phyloP scores from a whole-genome alignment of 2,329 filamentous ascomycete species.

The Dendrostoma leiphaemia region DNA sequence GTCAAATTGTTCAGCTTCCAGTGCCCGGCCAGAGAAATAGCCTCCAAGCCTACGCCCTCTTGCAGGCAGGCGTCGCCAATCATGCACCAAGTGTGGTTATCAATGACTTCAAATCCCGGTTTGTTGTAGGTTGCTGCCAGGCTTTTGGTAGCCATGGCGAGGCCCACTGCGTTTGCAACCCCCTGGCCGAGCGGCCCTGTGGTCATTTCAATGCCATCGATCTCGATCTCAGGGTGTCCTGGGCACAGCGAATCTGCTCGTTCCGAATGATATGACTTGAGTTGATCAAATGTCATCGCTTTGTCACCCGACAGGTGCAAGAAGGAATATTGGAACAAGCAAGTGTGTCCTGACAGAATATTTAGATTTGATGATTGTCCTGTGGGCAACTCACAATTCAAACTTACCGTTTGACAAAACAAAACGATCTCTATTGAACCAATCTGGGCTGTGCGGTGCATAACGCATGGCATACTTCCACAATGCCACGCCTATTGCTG shows the following conservation, averaged over 20 bases:
- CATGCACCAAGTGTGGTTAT: slow-evolving; percentile 53
- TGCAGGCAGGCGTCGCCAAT: slow-evolving; percentile 54
- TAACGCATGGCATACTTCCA: slow-evolving; percentile 62
- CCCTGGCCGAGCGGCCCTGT: slow-evolving; percentile 57
- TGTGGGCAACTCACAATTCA: no score
- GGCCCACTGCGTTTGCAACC: slow-evolving; percentile 53
- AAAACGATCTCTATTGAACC: slow-evolving; percentile 59
- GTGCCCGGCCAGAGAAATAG: slow-evolving; percentile 52
- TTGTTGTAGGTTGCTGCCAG: slow-evolving; percentile 49
- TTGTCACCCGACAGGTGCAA: slow-evolving; percentile 49
- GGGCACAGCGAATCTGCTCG: slow-evolving; percentile 43
- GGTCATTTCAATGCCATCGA: slow-evolving; percentile 54
- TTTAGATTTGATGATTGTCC: no score
- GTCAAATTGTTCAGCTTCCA: slow-evolving; percentile 50
- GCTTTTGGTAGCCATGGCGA: slow-evolving; percentile 55
- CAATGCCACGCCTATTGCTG: slow-evolving; percentile 37
- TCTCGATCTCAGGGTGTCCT: slow-evolving; percentile 54
- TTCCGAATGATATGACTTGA: slow-evolving; percentile 49
- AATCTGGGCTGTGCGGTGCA: slow-evolving; percentile 48
- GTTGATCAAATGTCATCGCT: slow-evolving; percentile 49
- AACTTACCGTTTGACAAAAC: slow-evolving; percentile 52
- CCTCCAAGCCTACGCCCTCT: slow-evolving; percentile 54
- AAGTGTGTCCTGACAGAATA: slow-evolving; percentile 48
- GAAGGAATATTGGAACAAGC: slow-evolving; percentile 49
- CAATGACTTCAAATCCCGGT: slow-evolving; percentile 44